phyloP scores from a whole-genome alignment of 306 rosid species.

The Rosa multiflora region DNA sequence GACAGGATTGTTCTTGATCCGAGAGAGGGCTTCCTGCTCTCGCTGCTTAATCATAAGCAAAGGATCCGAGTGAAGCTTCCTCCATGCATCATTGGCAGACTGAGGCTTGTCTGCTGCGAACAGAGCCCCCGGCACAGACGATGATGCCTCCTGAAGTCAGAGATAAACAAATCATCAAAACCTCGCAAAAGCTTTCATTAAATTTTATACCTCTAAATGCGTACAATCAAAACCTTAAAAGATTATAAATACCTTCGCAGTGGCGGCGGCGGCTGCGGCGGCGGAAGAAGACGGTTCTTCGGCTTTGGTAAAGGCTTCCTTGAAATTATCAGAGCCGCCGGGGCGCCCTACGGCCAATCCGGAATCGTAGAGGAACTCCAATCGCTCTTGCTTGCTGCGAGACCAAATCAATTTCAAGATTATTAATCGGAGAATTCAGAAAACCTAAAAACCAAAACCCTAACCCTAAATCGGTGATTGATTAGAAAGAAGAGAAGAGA shows the following conservation, averaged over 20 bases:
- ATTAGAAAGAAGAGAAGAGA: neutral
- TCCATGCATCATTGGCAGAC: constrained; percentile 92
- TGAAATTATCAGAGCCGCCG: constrained; percentile 65
- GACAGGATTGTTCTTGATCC: constrained; percentile 80
- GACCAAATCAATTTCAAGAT: neutral
- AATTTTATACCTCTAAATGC: neutral
- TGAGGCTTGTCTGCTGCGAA: constrained; percentile 93
- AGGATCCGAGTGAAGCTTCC: constrained; percentile 94
- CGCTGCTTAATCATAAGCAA: constrained; percentile 93
- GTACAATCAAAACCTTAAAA: neutral
- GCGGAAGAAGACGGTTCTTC: constrained; percentile 42
- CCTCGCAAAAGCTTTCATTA: neutral
- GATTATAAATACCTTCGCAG: constrained; percentile 38
- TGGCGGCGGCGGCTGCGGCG: constrained; percentile 35
- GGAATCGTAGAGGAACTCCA: constrained; percentile 88
- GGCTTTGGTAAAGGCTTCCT: constrained; percentile 62
- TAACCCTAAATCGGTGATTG: constrained; percentile 16
- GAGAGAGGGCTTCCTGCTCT: constrained; percentile 81
- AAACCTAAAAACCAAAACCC: neutral
- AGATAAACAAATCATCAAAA: neutral
- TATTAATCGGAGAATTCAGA: neutral
- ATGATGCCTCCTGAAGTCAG: constrained; percentile 34
- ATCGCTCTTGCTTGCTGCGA: constrained; percentile 80
- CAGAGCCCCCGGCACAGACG: constrained; percentile 71
- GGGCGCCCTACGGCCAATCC: constrained; percentile 80